These are phyloP conservation scores for Viola odorata DNA, from an alignment of 345 rosid genomes.

Conservation along the genomic window DNA sequence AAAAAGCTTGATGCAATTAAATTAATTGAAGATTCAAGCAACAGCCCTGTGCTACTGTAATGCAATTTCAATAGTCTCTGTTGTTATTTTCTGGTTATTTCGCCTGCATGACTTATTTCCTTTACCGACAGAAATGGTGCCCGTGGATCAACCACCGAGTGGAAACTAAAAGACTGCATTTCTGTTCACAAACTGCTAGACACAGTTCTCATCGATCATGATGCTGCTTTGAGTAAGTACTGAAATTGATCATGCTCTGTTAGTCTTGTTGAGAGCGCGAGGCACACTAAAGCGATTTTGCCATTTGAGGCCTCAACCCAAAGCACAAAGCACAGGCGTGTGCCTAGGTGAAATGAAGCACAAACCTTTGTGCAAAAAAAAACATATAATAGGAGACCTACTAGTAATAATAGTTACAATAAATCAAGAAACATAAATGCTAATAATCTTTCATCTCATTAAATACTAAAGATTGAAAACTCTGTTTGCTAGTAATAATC, in stretches of 20 bases:
- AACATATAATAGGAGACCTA: too few relatives aligned
- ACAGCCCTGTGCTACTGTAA: constrained; percentile 51
- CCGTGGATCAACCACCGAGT: constrained; percentile 50
- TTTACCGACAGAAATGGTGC: constrained; percentile 45
- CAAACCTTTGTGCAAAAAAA: too few relatives aligned
- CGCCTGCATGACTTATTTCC: not conserved
- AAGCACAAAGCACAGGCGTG: not conserved
- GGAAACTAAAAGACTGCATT: constrained; percentile 88
- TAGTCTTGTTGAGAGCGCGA: not conserved
- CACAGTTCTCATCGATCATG: constrained; percentile 45
- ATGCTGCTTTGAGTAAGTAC: constrained; percentile 76
- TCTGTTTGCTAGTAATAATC: too few relatives aligned
- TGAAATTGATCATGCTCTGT: not conserved
- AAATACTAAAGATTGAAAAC: too few relatives aligned
- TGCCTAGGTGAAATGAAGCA: too few relatives aligned
- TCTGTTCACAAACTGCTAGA: constrained; percentile 63
- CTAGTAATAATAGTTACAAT: too few relatives aligned
- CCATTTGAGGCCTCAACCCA: too few relatives aligned
- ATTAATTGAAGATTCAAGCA: constrained; percentile 70
- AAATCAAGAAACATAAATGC: too few relatives aligned
- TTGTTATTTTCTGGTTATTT: not conserved
- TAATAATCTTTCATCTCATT: too few relatives aligned
- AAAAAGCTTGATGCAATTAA: constrained; percentile 66
- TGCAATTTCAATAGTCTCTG: not conserved
- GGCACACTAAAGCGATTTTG: not conserved